These are phyloP conservation scores for Cerioporus squamosus DNA, from an alignment of 1,284 basidiomycete genomes.

Conservation along the genomic window DNA sequence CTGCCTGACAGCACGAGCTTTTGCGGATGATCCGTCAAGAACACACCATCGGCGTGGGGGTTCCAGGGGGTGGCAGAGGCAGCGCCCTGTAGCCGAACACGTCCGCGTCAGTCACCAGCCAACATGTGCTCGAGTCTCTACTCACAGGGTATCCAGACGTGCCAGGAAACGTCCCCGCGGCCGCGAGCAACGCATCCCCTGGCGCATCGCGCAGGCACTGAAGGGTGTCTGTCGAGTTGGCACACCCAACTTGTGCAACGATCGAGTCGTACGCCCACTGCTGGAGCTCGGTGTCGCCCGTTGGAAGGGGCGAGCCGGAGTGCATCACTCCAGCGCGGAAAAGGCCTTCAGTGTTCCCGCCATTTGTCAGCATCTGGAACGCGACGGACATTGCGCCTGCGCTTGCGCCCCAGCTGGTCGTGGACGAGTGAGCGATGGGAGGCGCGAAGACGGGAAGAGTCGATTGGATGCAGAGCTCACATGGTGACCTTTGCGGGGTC, in stretches of 20 bases:
- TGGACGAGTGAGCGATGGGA: background rate
- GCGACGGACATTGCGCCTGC: slow-evolving; percentile 44
- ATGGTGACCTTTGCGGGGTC: slow-evolving; percentile 61
- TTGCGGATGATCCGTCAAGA: slow-evolving; percentile 35
- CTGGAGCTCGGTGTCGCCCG: slow-evolving; percentile 35
- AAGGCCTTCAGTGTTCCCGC: slow-evolving; percentile 36
- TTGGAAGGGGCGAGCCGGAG: slow-evolving; percentile 38
- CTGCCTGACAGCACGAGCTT: slow-evolving; percentile 30
- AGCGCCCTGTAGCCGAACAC: background rate
- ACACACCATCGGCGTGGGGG: slow-evolving; percentile 42
- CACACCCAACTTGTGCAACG: slow-evolving; percentile 36
- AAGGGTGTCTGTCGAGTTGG: slow-evolving; percentile 35
- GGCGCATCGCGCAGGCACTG: slow-evolving; percentile 43
- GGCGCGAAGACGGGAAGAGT: background rate
- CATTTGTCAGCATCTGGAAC: slow-evolving; percentile 36
- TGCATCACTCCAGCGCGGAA: slow-evolving; percentile 42
- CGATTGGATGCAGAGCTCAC: slow-evolving; percentile 38
- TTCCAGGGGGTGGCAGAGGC: slow-evolving; percentile 28
- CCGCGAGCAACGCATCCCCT: slow-evolving; percentile 31
- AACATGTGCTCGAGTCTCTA: no score
- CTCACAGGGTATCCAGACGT: slow-evolving; percentile 17
- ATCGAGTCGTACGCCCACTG: slow-evolving; percentile 40
- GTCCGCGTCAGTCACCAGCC: slow-evolving; percentile 8
- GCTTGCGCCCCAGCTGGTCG: slow-evolving; percentile 44
- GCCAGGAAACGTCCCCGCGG: slow-evolving; percentile 32